Base-by-base conservation (phyloP, 495 filamentous ascomycete genomes). In the Penicillium cataractarum region DNA sequence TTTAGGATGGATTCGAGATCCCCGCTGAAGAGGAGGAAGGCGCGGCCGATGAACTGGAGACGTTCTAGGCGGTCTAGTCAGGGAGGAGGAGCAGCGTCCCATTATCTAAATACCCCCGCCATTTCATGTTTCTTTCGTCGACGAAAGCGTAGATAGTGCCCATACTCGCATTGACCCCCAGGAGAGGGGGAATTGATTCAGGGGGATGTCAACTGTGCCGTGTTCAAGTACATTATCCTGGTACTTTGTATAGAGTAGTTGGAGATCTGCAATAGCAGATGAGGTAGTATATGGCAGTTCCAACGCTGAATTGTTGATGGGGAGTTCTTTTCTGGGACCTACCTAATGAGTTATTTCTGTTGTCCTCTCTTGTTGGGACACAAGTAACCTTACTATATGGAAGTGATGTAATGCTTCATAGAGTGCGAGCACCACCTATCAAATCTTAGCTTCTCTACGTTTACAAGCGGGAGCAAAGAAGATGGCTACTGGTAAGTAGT, bases 1-100 rank as follows among this genome's bases (percentile, higher is more conserved):
- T 10, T 15, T 59, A 84, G 82, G 82, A 84, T 62, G 81, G 81
- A 65, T 84, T 84, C 61, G 82, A 84, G 72, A 84, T 84, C 58
- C 78, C 78, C 0, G 74, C 73, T 8, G 79, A 75, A 35, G 73
- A 65, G 31, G 79, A 73, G 39, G 74, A 65, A 60, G 72, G 51
- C 55, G 68, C 57, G 53, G 65, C 61, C 27, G 77, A 81, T 32
- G 81, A 85, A 37, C 72, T 82, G 63, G 82, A 84, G 72, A 84
- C 82, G 19, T 84, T 84, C 60, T 84, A 70, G 73, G 61, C 39
- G 65, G 24, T 59, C 44, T 29, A 44, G 56, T 52, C 19, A 33
- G 42, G 54, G 52, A 56, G 33, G 32, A 40, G n/a, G n/a, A 54
- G 58, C 50, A 62, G 57, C 60, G 59, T 64, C 62, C 44, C 62